Evolutionary conservation across 2,329 filamentous ascomycete genomes (phyloP), one percentile per base, ranked within the genome.

Genomic region (Venturia oleaginea): DNA sequence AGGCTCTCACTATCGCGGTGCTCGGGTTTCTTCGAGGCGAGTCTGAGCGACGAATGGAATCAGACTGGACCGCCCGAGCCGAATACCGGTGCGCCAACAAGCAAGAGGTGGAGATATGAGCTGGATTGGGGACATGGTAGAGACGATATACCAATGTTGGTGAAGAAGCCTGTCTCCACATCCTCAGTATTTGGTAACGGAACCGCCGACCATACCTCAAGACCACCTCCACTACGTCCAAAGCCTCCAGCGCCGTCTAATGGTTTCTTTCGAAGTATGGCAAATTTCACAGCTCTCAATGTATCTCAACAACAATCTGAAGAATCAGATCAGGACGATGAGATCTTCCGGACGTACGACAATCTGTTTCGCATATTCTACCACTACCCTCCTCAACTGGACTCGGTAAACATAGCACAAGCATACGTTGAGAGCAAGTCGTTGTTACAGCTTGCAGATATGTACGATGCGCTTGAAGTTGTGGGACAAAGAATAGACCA

Each of bases 311-410:
- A 60, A n/a, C 37, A 42, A 22, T 3, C 22, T 7, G 34, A 57
- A 10, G 30, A 40, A 27, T 17, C 38, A 32, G 46, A 59, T 34
- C 62, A 63, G 4, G 62, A 37, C 13, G 82, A 90, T 70, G 90
- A 95, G 68, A 83, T 92, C 27, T 82, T 97, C 59, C 90, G 91
- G 69, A 91, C 97, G 77, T 97, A 97, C 76, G 92, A 96, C 74
- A 97, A 97, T 74, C 83, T 97, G 27, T 95, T 97, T 74, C 90
- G 92, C 70, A 89, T 94, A 67, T 96, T 97, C 80, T 97, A 97
- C 81, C 96, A 97, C 75, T 90, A 95, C 74, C 80, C 91, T 0
- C 93, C 93, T 0, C 73, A 86, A 0, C 83, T 97, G 38, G 92
- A 96, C 76, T 84, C 85, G 32, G 83, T 94, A 74, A 96, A 94